Evolutionary conservation across 2,329 filamentous ascomycete species (phyloP).

Genomic region (Thielaviopsis ethacetica): DNA sequence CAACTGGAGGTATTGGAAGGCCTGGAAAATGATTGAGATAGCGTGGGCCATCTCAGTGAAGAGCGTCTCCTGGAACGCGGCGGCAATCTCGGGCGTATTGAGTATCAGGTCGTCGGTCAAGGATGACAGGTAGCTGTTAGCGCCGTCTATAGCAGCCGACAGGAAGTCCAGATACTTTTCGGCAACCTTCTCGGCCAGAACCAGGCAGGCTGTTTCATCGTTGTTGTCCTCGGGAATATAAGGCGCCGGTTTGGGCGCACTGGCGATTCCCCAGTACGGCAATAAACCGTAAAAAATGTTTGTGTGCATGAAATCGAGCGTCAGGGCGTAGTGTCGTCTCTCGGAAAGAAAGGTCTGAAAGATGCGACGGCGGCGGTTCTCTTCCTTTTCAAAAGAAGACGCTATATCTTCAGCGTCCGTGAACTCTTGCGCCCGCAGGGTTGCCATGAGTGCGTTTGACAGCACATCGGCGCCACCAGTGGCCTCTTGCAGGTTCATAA

Average conservation of each 20-base stretch:
- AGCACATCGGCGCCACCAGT: slow-evolving; percentile 47
- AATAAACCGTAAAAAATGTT: slow-evolving; percentile 27
- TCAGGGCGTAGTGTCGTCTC: slow-evolving; percentile 49
- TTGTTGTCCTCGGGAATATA: slow-evolving; percentile 1
- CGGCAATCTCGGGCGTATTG: slow-evolving; percentile 34
- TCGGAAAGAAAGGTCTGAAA: slow-evolving; percentile 57
- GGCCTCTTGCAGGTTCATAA: slow-evolving; percentile 58
- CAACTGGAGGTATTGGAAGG: slow-evolving; percentile 28
- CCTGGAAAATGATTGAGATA: slow-evolving; percentile 56
- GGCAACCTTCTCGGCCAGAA: slow-evolving; percentile 8
- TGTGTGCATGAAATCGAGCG: slow-evolving; percentile 38
- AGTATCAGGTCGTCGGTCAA: slow-evolving; percentile 33
- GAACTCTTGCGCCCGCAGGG: slow-evolving; percentile 29
- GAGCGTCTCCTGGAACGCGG: slow-evolving; percentile 44
- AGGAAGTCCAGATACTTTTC: slow-evolving; percentile 32
- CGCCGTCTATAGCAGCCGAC: slow-evolving; percentile 30
- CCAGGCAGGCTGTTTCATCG: slow-evolving; percentile 1
- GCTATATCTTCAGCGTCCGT: slow-evolving; percentile 38
- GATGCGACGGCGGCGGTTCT: slow-evolving; percentile 49
- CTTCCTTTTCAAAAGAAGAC: slow-evolving; percentile 43
- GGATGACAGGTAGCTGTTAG: slow-evolving; percentile 31
- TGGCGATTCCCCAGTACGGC: slow-evolving; percentile 19
- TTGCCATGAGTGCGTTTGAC: slow-evolving; percentile 38
- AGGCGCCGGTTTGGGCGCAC: slow-evolving; percentile 13
- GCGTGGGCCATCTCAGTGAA: slow-evolving; percentile 58